Percentiles rank a stretch among this genome's conserved stretches.
Evolutionary conservation across 2,329 filamentous ascomycete genomes (phyloP).

Genomic region (Cladophialophora exuberans): DNA sequence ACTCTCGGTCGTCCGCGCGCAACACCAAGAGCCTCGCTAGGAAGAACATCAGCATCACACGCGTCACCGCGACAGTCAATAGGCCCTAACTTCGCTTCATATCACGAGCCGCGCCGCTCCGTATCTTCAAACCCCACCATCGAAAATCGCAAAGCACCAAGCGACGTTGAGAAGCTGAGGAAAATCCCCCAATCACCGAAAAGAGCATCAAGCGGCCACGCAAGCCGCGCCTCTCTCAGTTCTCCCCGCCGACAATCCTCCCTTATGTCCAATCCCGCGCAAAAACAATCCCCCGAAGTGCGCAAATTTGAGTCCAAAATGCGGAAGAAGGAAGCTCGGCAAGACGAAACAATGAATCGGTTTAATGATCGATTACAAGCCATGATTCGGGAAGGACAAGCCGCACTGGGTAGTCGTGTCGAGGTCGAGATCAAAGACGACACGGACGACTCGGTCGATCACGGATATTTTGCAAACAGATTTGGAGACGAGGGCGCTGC

Average conservation of each 20-base stretch:
- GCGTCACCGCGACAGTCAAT: constrained; percentile 30
- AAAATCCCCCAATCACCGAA: constrained; percentile 3
- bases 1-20: constrained; percentile 43
- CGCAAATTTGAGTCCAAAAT: constrained; percentile 73
- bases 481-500: not conserved
- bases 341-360: constrained; percentile 76
- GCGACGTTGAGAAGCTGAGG: not conserved
- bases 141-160: not conserved
- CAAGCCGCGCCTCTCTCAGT: constrained; percentile 17
- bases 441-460: constrained; percentile 29
- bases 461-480: constrained; percentile 19
- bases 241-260: constrained; percentile 25
- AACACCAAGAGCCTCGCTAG: constrained; percentile 52
- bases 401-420: constrained; percentile 77
- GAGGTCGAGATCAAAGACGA: constrained; percentile 56
- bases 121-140: not conserved
- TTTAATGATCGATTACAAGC: constrained; percentile 79
- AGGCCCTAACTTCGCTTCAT: constrained; percentile 4
- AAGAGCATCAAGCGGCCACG: constrained; percentile 6
- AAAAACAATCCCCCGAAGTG: constrained; percentile 58
- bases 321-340: constrained; percentile 72
- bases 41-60: constrained; percentile 49
- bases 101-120: constrained; percentile 6
- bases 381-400: constrained; percentile 86
- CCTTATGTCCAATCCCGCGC: not conserved